Evolutionary conservation across 78 protist genomes (phyloP), one percentile per base, ranked within the genome.

Genomic region (Bigelowiella natans): DNA sequence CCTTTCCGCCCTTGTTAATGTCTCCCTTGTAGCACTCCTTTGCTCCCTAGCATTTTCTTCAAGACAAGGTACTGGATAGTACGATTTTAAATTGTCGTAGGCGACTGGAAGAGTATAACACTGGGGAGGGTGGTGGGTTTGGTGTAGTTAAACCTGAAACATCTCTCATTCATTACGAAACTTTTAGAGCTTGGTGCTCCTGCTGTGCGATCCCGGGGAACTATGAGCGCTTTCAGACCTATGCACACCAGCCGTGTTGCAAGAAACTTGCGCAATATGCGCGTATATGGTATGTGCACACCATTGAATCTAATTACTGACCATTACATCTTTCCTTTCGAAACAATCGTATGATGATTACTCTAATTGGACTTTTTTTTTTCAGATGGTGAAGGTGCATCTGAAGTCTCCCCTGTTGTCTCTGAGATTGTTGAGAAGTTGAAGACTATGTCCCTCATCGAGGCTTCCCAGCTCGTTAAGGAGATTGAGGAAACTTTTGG

Each of bases 401-500:
- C 73, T 7, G 73, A 51, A 51, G 73, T 51, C 73, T 51, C 73
- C 34, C 73, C 73, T 51, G 73, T 51, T 51, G 73, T 51, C 18
- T 26, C 73, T 36, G 86, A 63, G 86, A 31, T 88, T 37, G 18
- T 88, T 37, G 91, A 88, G 38, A 63, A 88, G 86, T 36, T 88
- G 11, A 88, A 88, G 91, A 26, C 85, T 30, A 63, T 88, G 84
- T 51, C 91, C 36, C 91, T 88, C 37, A 38, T 88, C 31, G 91
- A 88, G 85, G 91, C 91, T 1, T 28, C 91, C 0, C 86, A 88
- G 86, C 86, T 88, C 39, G 91, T 88, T 38, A 88, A 88, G 91
- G 51, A 7, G 31, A 88, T 88, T 40, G 91, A 88, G 91, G 91
- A 64, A 40, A 63, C 91, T 18, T 88, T 88, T 40, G 91, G 39